Percentiles rank a stretch among this genome's conserved stretches.
Evolutionary conservation across 2,329 filamentous ascomycete species (phyloP).

Genomic region (Pestalotiopsis fici): DNA sequence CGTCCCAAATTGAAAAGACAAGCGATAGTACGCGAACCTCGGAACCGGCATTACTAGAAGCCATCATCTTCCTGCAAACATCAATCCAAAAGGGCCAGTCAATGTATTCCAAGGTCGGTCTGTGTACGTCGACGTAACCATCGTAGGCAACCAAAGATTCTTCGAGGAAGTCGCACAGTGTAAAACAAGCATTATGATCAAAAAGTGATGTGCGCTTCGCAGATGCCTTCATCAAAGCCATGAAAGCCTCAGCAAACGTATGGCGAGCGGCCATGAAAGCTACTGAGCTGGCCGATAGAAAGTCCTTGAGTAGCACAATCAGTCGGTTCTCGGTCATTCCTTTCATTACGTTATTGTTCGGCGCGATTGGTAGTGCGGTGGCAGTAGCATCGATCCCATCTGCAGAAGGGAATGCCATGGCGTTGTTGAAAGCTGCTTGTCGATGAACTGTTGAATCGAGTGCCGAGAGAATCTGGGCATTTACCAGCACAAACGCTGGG

Average conservation of each 20-base stretch:
- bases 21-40: constrained; percentile 85
- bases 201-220: constrained; percentile 77
- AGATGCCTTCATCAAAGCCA: constrained; percentile 70
- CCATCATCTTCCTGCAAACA: constrained; percentile 76
- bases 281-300: constrained; percentile 56
- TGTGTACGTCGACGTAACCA: constrained; percentile 43
- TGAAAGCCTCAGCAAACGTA: constrained; percentile 77
- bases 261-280: constrained; percentile 51
- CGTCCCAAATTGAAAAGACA: constrained; percentile 78
- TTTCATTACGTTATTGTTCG: constrained; percentile 67
- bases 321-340: constrained; percentile 89
- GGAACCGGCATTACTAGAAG: constrained; percentile 85
- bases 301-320: constrained; percentile 79
- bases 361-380: constrained; percentile 62
- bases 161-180: constrained; percentile 88
- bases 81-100: constrained; percentile 87
- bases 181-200: constrained; percentile 82
- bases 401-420: constrained; percentile 45
- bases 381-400: constrained; percentile 63
- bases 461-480: constrained; percentile 78
- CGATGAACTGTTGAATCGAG: constrained; percentile 84
- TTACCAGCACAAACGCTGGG: constrained; percentile 78
- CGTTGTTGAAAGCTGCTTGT: constrained; percentile 58
- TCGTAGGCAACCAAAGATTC: constrained; percentile 71
- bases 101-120: constrained; percentile 46